These are phyloP conservation scores for Sporothrix variecibatus DNA, from an alignment of 2,329 filamentous ascomycete genomes.

Conservation along the genomic window DNA sequence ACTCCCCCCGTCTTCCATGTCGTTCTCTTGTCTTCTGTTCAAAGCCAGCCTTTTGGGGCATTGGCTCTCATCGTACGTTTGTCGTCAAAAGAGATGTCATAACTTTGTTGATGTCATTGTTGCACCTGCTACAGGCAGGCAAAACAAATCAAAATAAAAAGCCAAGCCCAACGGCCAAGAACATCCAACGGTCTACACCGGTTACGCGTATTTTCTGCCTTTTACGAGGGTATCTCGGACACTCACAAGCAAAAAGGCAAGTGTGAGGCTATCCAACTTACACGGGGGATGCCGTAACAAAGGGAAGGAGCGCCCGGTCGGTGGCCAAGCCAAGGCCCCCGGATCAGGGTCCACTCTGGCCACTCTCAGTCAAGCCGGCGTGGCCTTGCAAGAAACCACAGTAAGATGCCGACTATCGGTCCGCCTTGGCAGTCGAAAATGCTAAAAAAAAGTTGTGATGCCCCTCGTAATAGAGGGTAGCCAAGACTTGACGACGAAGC, in stretches of 20 bases:
- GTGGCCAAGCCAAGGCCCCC: background rate
- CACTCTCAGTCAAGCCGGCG: background rate
- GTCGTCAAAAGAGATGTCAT: background rate
- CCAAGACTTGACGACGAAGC: background rate
- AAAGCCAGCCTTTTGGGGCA: background rate
- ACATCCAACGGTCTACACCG: background rate
- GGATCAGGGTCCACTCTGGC: background rate
- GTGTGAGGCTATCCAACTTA: background rate
- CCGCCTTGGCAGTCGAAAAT: background rate
- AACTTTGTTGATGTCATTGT: background rate
- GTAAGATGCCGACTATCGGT: background rate
- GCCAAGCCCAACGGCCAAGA: background rate
- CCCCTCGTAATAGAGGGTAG: background rate
- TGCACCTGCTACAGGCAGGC: background rate
- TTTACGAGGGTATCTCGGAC: background rate
- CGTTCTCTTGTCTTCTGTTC: background rate
- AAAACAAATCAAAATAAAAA: background rate
- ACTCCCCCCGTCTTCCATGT: background rate
- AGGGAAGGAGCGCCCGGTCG: background rate
- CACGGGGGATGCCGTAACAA: background rate
- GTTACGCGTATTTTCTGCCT: background rate
- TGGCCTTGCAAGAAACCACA: background rate
- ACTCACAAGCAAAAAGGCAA: background rate
- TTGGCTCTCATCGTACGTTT: background rate
- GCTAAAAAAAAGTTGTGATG: background rate